Percentiles rank a stretch among this genome's conserved stretches.
Evolutionary conservation across 768 basidiomycete species (phyloP).

Genomic region (Xerocomus potaroensis): DNA sequence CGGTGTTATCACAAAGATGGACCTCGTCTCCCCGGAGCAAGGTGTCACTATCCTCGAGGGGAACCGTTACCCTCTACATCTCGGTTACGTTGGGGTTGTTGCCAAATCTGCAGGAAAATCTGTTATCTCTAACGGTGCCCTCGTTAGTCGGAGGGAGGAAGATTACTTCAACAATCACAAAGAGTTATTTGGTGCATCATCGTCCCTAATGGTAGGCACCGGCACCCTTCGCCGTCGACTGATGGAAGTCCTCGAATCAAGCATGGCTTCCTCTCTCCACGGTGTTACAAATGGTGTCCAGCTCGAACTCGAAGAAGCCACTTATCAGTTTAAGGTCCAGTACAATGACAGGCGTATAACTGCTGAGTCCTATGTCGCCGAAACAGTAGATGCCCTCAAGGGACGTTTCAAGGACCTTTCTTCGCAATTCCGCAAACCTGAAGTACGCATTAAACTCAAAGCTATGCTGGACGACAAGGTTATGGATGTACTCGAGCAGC

Average conservation of each 20-base stretch:
- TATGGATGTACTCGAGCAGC: constrained; percentile 94
- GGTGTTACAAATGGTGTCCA: constrained; percentile 97
- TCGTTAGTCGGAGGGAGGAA: constrained; percentile 54
- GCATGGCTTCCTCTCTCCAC: constrained; percentile 94
- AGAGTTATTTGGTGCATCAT: constrained; percentile 56
- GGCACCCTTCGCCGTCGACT: constrained; percentile 83
- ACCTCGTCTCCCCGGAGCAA: constrained; percentile 81
- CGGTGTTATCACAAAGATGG: constrained; percentile 99
- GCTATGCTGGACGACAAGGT: constrained; percentile 92
- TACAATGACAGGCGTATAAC: constrained; percentile 94
- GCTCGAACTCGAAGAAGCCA: constrained; percentile 93
- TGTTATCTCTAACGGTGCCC: constrained; percentile 41
- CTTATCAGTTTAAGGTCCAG: constrained; percentile 99
- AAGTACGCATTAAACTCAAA: constrained; percentile 86
- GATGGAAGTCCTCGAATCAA: constrained; percentile 97
- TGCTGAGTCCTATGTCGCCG: constrained; percentile 96
- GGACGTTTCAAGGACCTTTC: constrained; percentile 83
- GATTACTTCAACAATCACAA: constrained; percentile 64
- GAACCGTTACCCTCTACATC: constrained; percentile 93
- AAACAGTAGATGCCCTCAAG: constrained; percentile 93
- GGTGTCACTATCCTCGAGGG: constrained; percentile 80
- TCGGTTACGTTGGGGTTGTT: constrained; percentile 97
- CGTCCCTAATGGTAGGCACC: constrained; percentile 84
- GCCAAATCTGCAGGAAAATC: constrained; percentile 68
- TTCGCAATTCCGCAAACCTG: constrained; percentile 80